These are phyloP conservation scores for Suillus weaverae DNA, from an alignment of 768 basidiomycete genomes.

Conservation along the genomic window DNA sequence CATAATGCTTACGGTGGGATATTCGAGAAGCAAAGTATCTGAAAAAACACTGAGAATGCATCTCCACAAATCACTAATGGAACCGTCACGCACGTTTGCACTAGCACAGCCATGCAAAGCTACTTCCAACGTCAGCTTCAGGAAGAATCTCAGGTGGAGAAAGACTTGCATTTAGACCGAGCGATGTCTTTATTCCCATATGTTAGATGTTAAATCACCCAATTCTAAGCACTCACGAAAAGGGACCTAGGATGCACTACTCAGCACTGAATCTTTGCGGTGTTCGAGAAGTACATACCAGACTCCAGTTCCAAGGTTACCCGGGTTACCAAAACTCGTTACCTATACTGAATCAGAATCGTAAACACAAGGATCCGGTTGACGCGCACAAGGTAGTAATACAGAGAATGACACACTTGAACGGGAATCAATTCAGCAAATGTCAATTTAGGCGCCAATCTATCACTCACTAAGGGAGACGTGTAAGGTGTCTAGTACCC, in stretches of 20 bases:
- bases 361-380: not conserved
- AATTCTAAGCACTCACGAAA: slow-evolving; percentile 8
- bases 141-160: not conserved
- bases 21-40: slow-evolving; percentile 14
- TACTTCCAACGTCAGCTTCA: slow-evolving; percentile 13
- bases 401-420: slow-evolving; percentile 30
- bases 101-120: slow-evolving; percentile 43
- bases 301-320: slow-evolving; percentile 33
- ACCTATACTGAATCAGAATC: slow-evolving; percentile 27
- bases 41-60: not conserved
- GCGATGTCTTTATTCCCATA: not conserved
- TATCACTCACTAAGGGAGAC: slow-evolving; percentile 10
- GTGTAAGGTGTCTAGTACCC: slow-evolving; percentile 13
- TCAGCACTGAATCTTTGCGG: not conserved
- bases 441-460: not conserved
- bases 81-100: slow-evolving; percentile 38
- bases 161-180: slow-evolving; percentile 13
- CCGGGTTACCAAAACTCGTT: slow-evolving; percentile 38
- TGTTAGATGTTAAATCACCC: not conserved
- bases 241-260: slow-evolving; percentile 9
- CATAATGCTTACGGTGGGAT: slow-evolving; percentile 4
- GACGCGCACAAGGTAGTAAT: slow-evolving; percentile 40
- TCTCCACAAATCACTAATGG: not conserved
- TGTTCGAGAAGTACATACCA: slow-evolving; percentile 31
- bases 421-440: not conserved